Evolutionary conservation across 495 filamentous ascomycete genomes (phyloP), one percentile per base, ranked within the genome.

Genomic region (Cairneyella variabilis): DNA sequence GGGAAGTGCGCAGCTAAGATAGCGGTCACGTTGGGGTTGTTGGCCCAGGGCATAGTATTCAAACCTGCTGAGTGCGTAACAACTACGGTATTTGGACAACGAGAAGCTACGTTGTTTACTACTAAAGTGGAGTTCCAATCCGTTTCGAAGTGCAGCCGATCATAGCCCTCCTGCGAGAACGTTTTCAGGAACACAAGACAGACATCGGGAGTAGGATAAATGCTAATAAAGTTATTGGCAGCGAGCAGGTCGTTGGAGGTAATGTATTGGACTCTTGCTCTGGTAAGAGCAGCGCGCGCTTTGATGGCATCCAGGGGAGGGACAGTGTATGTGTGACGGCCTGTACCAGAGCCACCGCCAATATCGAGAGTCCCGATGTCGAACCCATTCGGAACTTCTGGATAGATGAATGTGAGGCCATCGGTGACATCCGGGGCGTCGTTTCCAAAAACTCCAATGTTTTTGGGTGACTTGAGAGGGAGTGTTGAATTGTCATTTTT

Each of bases 1-100:
- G 92, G 92, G 43, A 95, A 66, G 64, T 91, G 91, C 54, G 91
- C 92, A 82, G 89, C 96, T 16, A 97, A 62, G 34, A 97, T 95
- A 30, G 77, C 78, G 2, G 73, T 79, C 9, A 85, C 75, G 60
- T 84, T 84, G 0, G 76, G 75, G 51, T 83, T 88, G 54, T 88
- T 71, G 51, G 88, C 83, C 75, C 83, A 96, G 25, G 87, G 76
- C 26, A 83, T 78, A 21, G 96, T 63, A 0, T 95, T 71, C 14
- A 96, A 87, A 6, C 89, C 89, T 10, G 84, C 78, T 5, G 87
- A 85, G 69, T 97, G 91, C 57, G 97, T 86, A 51, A 97, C 78
- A n/a, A 97, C 88, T 43, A 97, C 82, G 17, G 91, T 96, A 77
- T 95, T 95, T 72, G 87, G 83, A 73, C 86, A 93, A 56, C 77